Evolutionary conservation across 1,284 basidiomycete species (phyloP).

Genomic region (Puccinia coronata): DNA sequence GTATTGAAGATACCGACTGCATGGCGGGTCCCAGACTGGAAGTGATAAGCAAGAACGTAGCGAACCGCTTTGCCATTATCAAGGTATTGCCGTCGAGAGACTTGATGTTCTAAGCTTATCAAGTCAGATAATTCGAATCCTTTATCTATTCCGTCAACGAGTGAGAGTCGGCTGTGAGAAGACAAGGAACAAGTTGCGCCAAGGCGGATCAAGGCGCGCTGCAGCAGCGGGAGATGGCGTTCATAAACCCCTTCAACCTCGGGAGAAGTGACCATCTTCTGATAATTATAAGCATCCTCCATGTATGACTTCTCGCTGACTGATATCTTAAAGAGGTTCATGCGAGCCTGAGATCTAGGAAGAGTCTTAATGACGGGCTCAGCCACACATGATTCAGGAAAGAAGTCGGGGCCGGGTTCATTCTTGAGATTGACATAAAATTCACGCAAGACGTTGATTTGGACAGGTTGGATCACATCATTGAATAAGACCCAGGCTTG

Average conservation of each 20-base stretch:
- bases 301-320: slow-evolving; percentile 82
- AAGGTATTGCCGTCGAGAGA: slow-evolving; percentile 73
- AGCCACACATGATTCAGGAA: slow-evolving; percentile 69
- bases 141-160: slow-evolving; percentile 78
- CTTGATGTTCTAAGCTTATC: slow-evolving; percentile 66
- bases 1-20: slow-evolving; percentile 88
- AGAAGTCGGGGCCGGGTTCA: slow-evolving; percentile 66
- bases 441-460: slow-evolving; percentile 81
- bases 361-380: slow-evolving; percentile 76
- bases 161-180: slow-evolving; percentile 67
- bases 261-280: slow-evolving; percentile 86
- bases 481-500: slow-evolving; percentile 86
- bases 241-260: slow-evolving; percentile 96
- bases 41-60: slow-evolving; percentile 89
- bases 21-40: slow-evolving; percentile 74
- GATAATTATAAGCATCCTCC: slow-evolving; percentile 84
- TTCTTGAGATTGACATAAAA: slow-evolving; percentile 89
- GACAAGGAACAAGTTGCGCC: slow-evolving; percentile 79
- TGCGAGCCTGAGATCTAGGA: slow-evolving; percentile 75
- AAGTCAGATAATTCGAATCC: slow-evolving; percentile 87
- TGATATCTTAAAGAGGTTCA: slow-evolving; percentile 78
- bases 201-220: slow-evolving; percentile 79
- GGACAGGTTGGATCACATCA: slow-evolving; percentile 73
- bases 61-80: slow-evolving; percentile 72
- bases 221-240: slow-evolving; percentile 80